phyloP scores from a whole-genome alignment of 2,329 filamentous ascomycete species.

The Colletotrichum orchidophilum region DNA sequence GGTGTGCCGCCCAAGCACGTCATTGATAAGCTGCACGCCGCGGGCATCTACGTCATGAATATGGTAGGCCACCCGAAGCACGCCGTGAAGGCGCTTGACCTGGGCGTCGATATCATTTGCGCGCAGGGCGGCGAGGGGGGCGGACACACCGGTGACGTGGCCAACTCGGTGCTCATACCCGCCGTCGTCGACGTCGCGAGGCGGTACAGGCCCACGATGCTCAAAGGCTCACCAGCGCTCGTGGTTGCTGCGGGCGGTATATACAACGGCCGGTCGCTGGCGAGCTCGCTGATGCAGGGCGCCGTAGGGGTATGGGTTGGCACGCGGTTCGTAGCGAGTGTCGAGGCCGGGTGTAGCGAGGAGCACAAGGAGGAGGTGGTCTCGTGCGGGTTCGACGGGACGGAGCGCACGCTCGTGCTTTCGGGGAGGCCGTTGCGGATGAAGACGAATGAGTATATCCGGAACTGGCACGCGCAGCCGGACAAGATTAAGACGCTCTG shows the following conservation, averaged over 20 bases:
- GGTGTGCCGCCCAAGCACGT: conserved; percentile 82
- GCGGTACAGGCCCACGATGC: conserved; percentile 72
- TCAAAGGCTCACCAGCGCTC: conserved; percentile 76
- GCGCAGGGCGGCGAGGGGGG: conserved; percentile 94
- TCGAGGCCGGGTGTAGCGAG: conserved; percentile 82
- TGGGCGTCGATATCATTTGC: conserved; percentile 90
- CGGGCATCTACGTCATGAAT: conserved; percentile 91
- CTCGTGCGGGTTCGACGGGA: conserved; percentile 80
- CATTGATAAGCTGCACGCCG: conserved; percentile 80
- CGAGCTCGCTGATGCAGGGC: conserved; percentile 86
- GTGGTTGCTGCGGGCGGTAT: conserved; percentile 93
- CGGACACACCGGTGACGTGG: conserved; percentile 89
- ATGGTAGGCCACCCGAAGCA: conserved; percentile 96
- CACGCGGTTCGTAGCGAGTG: conserved; percentile 86
- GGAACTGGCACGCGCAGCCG: conserved; percentile 80
- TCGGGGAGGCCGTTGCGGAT: conserved; percentile 84
- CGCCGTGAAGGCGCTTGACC: conserved; percentile 85
- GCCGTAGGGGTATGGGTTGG: conserved; percentile 94
- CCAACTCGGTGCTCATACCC: conserved; percentile 87
- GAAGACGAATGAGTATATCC: conserved; percentile 84
- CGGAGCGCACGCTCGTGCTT: conserved; percentile 82
- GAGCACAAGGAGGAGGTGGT: conserved; percentile 89
- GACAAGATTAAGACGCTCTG: conserved; percentile 80
- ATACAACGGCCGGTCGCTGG: conserved; percentile 82
- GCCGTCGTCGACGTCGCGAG: conserved; percentile 85